Base-by-base conservation (phyloP, 2,329 filamentous ascomycete species). In the Monilinia polystroma region DNA sequence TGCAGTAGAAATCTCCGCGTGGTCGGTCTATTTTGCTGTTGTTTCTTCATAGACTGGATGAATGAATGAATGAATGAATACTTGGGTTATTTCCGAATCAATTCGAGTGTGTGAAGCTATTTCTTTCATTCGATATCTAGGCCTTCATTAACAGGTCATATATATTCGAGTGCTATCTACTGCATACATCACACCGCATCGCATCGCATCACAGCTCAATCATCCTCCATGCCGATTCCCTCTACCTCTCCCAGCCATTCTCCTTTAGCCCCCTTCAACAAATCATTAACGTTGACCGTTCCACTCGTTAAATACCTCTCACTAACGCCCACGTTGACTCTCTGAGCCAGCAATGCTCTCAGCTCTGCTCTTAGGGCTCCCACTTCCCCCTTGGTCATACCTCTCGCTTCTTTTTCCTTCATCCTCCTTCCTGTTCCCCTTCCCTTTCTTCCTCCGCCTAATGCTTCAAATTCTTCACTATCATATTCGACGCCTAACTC, bases 401-500 rank as follows among this genome's bases (percentile, higher is more conserved):
- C 81, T 62, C 85, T 83, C 10, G 87, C 87, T 78, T 89, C 86
- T 74, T 89, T 87, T 76, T 95, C 90, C 79, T 91, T 91, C 79
- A 87, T 83, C 78, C 89, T 90, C 52, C 91, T 81, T 0, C 90
- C 89, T 51, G 86, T 87, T 10, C 92, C 92, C 47, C 92, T 83
- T 0, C 90, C 89, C 59, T 85, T 85, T 74, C 84, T 83, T 64
- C 81, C 83, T 8, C 87, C 86, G 10, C 79, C 80, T 1, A 82
- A 83, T 51, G 83, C 79, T 71, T 90, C 90, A 69, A 97, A 89
- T 56, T 96, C 92, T 47, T 96, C 93, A 68, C 87, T 90, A 75
- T 98, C 93, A 76, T 96, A 97, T 63, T 97, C 94, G 0, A 98
- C 91, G 0, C 95, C 95, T 0, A 99, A 83, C 70, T 98, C 94